These are phyloP conservation scores for Ophiostoma australiae DNA, from an alignment of 2,329 filamentous ascomycete species.

Conservation along the genomic window DNA sequence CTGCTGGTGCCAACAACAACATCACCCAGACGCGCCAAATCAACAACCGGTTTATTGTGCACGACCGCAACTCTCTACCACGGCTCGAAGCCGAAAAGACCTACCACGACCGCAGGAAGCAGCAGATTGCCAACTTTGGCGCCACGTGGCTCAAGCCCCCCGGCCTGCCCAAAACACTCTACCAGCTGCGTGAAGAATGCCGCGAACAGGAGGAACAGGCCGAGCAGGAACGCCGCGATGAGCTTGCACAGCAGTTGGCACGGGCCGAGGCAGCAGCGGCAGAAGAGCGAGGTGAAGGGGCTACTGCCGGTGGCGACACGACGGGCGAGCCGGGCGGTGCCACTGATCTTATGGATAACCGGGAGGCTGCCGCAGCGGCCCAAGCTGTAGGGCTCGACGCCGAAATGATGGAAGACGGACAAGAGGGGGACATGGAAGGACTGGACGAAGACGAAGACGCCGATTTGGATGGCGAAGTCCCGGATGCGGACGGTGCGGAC, in stretches of 20 bases:
- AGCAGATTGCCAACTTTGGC: conserved; percentile 81
- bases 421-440: conserved; percentile 40
- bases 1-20: conserved; percentile 32
- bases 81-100: conserved; percentile 72
- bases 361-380: not conserved
- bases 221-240: conserved; percentile 65
- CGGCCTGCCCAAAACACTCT: conserved; percentile 80
- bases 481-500: conserved; percentile 55
- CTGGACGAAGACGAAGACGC: conserved; percentile 50
- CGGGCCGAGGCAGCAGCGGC: conserved; percentile 29
- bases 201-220: conserved; percentile 83
- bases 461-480: conserved; percentile 70
- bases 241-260: conserved; percentile 67
- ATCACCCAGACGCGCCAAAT: conserved; percentile 27
- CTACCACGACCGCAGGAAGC: conserved; percentile 67
- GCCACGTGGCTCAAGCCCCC: conserved; percentile 86
- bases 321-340: conserved; percentile 66
- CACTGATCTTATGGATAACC: conserved; percentile 38
- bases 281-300: conserved; percentile 42
- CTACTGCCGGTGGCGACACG: conserved; percentile 42
- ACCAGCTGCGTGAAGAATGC: conserved; percentile 84
- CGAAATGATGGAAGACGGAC: conserved; percentile 41
- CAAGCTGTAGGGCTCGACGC: conserved; percentile 35
- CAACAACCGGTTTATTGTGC: conserved; percentile 33
- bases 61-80: conserved; percentile 59